These are phyloP conservation scores for Rhododendron vialii DNA, from an alignment of 148 eudicot species.

Conservation along the genomic window DNA sequence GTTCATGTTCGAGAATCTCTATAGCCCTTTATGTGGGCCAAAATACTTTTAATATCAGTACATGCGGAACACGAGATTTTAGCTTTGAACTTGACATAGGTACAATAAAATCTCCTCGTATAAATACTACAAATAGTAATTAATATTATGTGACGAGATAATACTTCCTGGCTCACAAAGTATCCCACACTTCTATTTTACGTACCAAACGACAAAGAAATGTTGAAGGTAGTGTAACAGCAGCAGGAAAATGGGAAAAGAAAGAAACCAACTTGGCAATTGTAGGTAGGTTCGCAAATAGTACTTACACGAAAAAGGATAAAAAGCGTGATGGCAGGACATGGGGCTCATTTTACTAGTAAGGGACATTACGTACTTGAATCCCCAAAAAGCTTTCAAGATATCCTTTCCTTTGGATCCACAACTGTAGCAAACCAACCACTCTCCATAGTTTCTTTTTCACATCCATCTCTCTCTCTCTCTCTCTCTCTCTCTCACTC, in stretches of 20 bases:
- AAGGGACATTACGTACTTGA: conserved; percentile 55
- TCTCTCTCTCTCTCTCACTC: conserved; percentile 8
- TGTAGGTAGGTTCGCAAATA: not conserved
- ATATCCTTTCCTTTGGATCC: conserved; percentile 33
- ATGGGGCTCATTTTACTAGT: conserved; percentile 37
- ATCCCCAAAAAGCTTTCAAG: conserved; percentile 35
- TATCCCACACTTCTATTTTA: too few species aligned
- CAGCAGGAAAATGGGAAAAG: not conserved
- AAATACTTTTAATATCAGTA: too few species aligned
- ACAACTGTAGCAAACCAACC: conserved; percentile 9
- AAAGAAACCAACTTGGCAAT: not conserved
- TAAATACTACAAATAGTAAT: too few species aligned
- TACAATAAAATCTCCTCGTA: too few species aligned
- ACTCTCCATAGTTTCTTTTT: not conserved
- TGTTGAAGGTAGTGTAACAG: too few species aligned
- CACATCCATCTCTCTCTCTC: conserved; percentile 5
- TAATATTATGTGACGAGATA: too few species aligned
- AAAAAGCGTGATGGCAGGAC: conserved; percentile 24
- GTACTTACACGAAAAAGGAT: conserved; percentile 1
- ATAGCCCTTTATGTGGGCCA: too few species aligned
- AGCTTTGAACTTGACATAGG: too few species aligned
- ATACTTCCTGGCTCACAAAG: too few species aligned
- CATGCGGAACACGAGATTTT: too few species aligned
- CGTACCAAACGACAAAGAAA: too few species aligned
- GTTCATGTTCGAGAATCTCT: too few species aligned